Conservation (phyloP, 495 filamentous ascomycete species). For the Podospora appendiculata region DNA sequence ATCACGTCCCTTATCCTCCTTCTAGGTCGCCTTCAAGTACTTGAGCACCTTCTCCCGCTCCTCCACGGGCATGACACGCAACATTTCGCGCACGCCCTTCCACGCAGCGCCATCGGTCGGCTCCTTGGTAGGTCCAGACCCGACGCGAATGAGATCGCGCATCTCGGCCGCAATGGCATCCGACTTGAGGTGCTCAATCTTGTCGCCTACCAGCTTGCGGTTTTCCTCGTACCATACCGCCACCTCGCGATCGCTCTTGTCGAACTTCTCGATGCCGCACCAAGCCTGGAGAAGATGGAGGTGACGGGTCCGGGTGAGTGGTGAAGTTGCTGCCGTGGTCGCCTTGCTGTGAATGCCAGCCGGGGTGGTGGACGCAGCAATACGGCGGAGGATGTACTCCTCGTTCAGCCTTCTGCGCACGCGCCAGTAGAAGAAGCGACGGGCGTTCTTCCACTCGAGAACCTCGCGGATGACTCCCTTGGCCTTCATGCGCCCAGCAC, state of each 20-base stretch:
- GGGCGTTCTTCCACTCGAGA: conserved; percentile 79
- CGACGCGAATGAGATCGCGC: conserved; percentile 59
- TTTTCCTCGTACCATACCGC: conserved; percentile 98
- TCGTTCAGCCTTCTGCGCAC: conserved; percentile 93
- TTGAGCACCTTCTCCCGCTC: conserved; percentile 84
- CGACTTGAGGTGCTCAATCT: conserved; percentile 71
- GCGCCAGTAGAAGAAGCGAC: conserved; percentile 99
- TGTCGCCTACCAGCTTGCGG: conserved; percentile 65
- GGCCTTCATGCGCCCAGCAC: conserved; percentile 93
- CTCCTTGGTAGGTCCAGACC: conserved; percentile 34
- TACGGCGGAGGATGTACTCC: conserved; percentile 87
- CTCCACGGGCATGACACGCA: conserved; percentile 75
- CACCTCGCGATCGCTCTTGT: conserved; percentile 70
- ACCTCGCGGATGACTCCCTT: conserved; percentile 85
- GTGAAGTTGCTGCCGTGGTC: conserved; percentile 32
- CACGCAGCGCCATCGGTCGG: conserved; percentile 60
- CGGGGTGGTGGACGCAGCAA: conserved; percentile 48
- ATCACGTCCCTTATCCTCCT: too few species aligned
- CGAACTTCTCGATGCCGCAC: conserved; percentile 65
- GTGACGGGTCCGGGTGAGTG: conserved; percentile 50
- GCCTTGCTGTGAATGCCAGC: conserved; percentile 21
- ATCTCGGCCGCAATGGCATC: conserved; percentile 75
- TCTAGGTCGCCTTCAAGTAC: conserved; percentile 44
- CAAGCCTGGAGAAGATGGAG: conserved; percentile 68
- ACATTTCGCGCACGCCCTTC: conserved; percentile 77